A percentile compares a stretch with the other conserved stretches of the same genome.
Evolutionary conservation across 1,284 basidiomycete species (phyloP).

Genomic region (Phenoliferia sp.): DNA sequence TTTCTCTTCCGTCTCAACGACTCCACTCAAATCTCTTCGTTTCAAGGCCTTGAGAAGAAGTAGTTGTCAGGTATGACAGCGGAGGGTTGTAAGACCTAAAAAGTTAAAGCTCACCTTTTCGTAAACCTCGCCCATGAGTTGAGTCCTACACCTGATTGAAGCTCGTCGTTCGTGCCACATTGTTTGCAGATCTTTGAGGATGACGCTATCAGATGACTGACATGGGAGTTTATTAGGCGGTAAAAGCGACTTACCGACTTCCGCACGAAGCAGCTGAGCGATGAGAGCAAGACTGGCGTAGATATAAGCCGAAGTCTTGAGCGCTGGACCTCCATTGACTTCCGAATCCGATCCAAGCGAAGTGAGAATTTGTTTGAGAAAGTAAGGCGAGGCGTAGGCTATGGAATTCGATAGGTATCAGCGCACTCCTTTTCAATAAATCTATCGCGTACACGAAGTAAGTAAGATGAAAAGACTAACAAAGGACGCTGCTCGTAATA

Average conservation of each 20-base stretch:
- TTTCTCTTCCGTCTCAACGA: slow-evolving; percentile 55
- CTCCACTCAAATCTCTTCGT: slow-evolving; percentile 74
- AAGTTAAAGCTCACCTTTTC: slow-evolving; percentile 53
- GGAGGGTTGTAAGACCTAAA: not conserved
- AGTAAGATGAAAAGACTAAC: slow-evolving; percentile 52
- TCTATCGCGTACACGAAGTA: not conserved
- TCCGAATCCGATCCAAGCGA: slow-evolving; percentile 5
- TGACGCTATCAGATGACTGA: not conserved
- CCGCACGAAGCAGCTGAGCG: slow-evolving; percentile 33
- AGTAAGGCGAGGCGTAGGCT: slow-evolving; percentile 25
- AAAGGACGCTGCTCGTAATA: slow-evolving; percentile 18
- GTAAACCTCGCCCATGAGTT: slow-evolving; percentile 77
- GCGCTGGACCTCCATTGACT: slow-evolving; percentile 5
- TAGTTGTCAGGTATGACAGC: not conserved
- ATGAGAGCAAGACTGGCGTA: slow-evolving; percentile 54
- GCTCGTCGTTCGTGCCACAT: slow-evolving; percentile 73
- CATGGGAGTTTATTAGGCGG: too few species aligned
- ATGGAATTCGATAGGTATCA: too few species aligned
- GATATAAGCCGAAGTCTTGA: slow-evolving; percentile 60
- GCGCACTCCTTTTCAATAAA: too few species aligned
- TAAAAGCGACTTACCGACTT: slow-evolving; percentile 45
- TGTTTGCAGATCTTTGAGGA: slow-evolving; percentile 59
- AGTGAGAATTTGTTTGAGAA: slow-evolving; percentile 30
- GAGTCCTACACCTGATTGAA: slow-evolving; percentile 60
- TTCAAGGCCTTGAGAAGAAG: slow-evolving; percentile 54